A percentile compares a stretch with the other conserved stretches of the same genome.
Conservation (phyloP, 2,329 filamentous ascomycete genomes). For the Teratosphaeriaceae sp. region DNA sequence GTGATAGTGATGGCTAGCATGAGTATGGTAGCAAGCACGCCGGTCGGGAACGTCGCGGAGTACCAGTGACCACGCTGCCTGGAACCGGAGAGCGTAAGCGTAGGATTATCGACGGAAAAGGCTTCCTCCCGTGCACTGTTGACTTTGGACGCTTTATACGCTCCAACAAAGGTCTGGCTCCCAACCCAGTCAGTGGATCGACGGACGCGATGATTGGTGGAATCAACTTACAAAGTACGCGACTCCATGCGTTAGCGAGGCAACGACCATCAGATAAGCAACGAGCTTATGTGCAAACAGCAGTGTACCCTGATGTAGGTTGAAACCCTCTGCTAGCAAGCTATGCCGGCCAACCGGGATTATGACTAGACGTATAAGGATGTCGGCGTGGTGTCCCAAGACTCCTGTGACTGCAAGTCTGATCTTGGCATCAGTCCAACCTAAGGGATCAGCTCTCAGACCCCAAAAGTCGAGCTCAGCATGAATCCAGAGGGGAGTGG, state of each 20-base stretch:
- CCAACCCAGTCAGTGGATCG: neutral
- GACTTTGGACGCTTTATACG: too few species aligned
- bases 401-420: conserved; percentile 1
- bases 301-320: neutral
- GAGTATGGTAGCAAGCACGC: conserved; percentile 1
- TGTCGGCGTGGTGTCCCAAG: conserved; percentile 1
- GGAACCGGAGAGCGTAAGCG: too few species aligned
- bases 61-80: too few species aligned
- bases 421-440: neutral
- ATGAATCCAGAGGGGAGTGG: neutral
- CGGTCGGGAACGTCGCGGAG: neutral
- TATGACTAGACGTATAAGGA: conserved; percentile 1
- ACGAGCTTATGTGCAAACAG: conserved; percentile 3
- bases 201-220: neutral
- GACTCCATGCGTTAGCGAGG: neutral
- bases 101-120: neutral
- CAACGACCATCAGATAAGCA: neutral
- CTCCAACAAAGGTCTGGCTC: neutral
- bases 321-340: neutral
- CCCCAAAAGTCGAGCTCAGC: conserved; percentile 1
- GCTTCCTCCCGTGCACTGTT: too few species aligned
- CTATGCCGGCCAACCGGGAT: conserved; percentile 4
- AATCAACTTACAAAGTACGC: conserved; percentile 2
- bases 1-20: conserved; percentile 2
- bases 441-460: neutral